phyloP scores from a whole-genome alignment of 2,329 filamentous ascomycete species.

The Nemania sp. region DNA sequence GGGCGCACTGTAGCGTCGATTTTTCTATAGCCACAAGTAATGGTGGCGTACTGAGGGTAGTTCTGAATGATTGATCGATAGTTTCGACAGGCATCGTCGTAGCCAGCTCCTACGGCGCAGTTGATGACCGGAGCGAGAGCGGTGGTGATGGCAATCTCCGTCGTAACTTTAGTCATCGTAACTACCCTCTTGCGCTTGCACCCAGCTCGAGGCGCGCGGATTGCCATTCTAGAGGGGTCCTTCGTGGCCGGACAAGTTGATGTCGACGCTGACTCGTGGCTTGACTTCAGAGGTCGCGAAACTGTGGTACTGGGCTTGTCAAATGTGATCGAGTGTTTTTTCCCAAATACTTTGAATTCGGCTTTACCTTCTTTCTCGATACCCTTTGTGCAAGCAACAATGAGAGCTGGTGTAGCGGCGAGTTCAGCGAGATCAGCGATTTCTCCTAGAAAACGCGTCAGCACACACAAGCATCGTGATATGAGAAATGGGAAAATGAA shows the following conservation, averaged over 20 bases:
- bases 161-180: background rate
- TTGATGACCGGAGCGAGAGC: background rate
- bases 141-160: background rate
- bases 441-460: too few species aligned
- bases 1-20: background rate
- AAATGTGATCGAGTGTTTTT: slow-evolving; percentile 11
- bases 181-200: background rate
- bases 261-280: background rate
- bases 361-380: slow-evolving; percentile 52
- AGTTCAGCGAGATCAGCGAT: slow-evolving; percentile 16
- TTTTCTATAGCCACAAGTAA: background rate
- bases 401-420: slow-evolving; percentile 44
- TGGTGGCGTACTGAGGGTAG: background rate
- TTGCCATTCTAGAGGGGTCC: background rate
- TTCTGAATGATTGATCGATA: background rate
- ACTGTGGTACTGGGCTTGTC: background rate
- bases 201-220: background rate
- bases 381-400: slow-evolving; percentile 49
- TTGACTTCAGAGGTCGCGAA: background rate
- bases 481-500: too few species aligned
- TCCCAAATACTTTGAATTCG: slow-evolving; percentile 26
- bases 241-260: background rate
- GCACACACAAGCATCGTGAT: background rate
- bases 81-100: background rate
- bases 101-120: background rate